Percentiles rank a stretch among this genome's conserved stretches.
Conservation (phyloP, 345 rosid species). For the Syzygium oleosum region DNA sequence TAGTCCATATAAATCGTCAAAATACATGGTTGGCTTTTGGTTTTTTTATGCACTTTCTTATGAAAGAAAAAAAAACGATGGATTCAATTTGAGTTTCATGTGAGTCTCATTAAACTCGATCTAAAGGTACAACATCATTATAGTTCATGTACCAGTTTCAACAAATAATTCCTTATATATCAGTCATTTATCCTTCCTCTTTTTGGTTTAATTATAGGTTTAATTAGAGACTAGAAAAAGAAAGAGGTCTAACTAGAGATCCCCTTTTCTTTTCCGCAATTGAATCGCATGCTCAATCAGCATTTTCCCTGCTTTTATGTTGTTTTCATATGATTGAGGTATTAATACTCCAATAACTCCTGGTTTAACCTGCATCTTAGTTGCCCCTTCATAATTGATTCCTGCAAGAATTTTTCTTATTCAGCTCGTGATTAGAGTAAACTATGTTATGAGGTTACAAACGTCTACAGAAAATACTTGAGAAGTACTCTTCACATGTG, state of each 20-base stretch:
- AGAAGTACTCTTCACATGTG: background rate
- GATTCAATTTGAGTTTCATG: no score
- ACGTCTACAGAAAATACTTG: background rate
- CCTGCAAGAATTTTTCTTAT: background rate
- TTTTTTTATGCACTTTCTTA: background rate
- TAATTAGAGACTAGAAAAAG: background rate
- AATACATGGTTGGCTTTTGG: background rate
- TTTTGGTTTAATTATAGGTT: background rate
- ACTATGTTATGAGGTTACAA: background rate
- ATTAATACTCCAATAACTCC: background rate
- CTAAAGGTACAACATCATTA: background rate
- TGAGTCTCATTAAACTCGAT: no score
- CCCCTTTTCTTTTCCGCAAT: background rate
- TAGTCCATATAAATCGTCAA: no score
- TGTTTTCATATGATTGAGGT: background rate
- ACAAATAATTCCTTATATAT: background rate
- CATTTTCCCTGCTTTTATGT: background rate
- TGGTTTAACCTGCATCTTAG: background rate
- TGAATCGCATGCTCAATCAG: background rate
- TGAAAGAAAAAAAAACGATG: background rate
- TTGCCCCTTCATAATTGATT: background rate
- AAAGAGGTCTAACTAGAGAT: background rate
- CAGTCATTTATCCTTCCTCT: background rate
- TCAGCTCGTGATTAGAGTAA: background rate
- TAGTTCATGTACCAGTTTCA: background rate